phyloP scores from a whole-genome alignment of 106 monocot species.

The Phalaenopsis equestris region DNA sequence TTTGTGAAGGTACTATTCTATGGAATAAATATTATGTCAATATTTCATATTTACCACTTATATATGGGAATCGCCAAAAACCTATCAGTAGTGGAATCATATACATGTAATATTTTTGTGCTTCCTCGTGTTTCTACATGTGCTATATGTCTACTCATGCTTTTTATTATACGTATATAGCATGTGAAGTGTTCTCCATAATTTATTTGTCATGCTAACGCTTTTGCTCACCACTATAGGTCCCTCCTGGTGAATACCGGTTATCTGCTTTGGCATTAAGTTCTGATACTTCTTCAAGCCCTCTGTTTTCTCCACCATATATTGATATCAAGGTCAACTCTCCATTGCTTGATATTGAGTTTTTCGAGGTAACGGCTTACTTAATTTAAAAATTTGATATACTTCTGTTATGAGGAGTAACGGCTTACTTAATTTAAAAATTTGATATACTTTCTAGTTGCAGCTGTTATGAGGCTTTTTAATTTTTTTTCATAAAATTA shows the following conservation, averaged over 20 bases:
- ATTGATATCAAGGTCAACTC: constrained; percentile 68
- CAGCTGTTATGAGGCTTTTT: neutral
- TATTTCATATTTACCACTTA: neutral
- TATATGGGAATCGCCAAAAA: neutral
- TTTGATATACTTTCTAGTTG: neutral
- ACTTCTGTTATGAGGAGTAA: constrained; percentile 23
- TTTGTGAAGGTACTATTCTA: too few species aligned
- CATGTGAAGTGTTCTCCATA: neutral
- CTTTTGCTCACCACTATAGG: constrained; percentile 20
- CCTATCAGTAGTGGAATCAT: neutral
- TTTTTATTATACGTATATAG: neutral
- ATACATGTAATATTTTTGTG: neutral
- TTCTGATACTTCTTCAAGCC: constrained; percentile 37
- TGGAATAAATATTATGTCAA: neutral
- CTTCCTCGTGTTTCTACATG: neutral
- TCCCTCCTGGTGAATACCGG: constrained; percentile 81
- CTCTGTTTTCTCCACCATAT: constrained; percentile 69
- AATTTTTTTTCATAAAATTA: neutral
- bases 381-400: neutral
- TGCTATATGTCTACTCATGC: neutral
- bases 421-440: neutral
- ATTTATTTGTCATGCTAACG: neutral
- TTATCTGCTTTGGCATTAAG: constrained; percentile 66
- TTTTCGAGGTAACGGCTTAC: constrained; percentile 57
- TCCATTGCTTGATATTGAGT: constrained; percentile 71